Evolutionary conservation across 352 stramenopile species (phyloP).

Genomic region (Globisporangium carolinianum): DNA sequence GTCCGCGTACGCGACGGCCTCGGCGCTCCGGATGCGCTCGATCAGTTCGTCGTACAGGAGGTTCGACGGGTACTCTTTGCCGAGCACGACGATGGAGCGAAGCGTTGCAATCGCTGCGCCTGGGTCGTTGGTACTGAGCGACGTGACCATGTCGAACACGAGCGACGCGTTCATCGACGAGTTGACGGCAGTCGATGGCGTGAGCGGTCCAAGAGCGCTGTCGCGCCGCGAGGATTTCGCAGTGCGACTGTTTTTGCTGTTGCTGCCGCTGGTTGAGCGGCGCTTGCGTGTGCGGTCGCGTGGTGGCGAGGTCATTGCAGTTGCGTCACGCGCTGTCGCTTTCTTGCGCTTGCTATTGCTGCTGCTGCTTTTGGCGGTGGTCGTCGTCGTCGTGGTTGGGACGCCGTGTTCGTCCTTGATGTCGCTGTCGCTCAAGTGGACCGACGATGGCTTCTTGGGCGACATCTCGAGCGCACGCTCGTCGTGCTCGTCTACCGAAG

Average conservation of each 20-base stretch:
- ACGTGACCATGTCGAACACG: constrained; percentile 79
- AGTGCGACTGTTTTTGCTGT: background rate
- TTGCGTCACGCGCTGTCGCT: background rate
- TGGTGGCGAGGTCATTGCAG: background rate
- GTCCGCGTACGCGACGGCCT: constrained; percentile 59
- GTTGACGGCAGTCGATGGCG: constrained; percentile 44
- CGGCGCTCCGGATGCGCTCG: constrained; percentile 69
- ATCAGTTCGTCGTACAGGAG: constrained; percentile 76
- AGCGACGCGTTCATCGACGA: constrained; percentile 80
- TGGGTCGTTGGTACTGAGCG: constrained; percentile 78
- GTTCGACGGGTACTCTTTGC: constrained; percentile 77
- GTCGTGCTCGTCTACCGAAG: background rate
- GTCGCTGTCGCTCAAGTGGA: constrained; percentile 17
- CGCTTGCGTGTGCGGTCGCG: constrained; percentile 25
- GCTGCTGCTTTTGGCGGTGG: background rate
- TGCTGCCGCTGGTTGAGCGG: constrained; percentile 14
- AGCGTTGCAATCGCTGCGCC: constrained; percentile 69
- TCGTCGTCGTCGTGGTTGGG: background rate
- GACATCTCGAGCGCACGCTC: background rate
- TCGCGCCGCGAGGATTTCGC: constrained; percentile 3
- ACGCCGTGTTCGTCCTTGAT: constrained; percentile 17
- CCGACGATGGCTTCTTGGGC: background rate
- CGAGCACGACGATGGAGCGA: constrained; percentile 74
- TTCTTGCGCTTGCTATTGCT: constrained; percentile 5
- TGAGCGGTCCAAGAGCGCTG: constrained; percentile 24